Evolutionary conservation across 2,329 filamentous ascomycete genomes (phyloP).

Genomic region (Pestalotiopsis sp.): DNA sequence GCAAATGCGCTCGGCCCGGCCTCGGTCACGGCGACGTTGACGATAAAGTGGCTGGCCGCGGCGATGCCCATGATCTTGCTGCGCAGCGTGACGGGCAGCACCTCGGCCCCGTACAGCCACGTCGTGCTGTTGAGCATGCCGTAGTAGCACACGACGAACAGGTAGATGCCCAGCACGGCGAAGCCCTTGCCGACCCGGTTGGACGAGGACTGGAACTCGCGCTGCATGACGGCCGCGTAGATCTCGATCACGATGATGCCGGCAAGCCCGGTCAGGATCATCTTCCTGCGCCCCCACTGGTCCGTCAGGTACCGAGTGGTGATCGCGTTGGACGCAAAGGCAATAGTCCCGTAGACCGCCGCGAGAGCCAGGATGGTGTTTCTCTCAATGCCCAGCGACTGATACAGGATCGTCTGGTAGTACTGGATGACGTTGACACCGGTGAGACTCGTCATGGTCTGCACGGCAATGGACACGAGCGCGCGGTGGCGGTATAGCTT

Average conservation of each 20-base stretch:
- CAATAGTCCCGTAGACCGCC: slow-evolving; percentile 55
- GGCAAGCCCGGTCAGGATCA: slow-evolving; percentile 55
- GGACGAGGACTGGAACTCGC: slow-evolving; percentile 55
- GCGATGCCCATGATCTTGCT: slow-evolving; percentile 59
- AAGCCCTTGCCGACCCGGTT: slow-evolving; percentile 61
- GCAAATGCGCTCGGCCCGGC: slow-evolving; percentile 58
- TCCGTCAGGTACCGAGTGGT: slow-evolving; percentile 16
- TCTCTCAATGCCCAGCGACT: slow-evolving; percentile 52
- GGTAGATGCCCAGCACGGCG: slow-evolving; percentile 60
- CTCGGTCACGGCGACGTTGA: slow-evolving; percentile 57
- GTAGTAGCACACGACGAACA: slow-evolving; percentile 57
- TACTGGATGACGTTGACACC: slow-evolving; percentile 60
- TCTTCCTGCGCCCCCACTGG: slow-evolving; percentile 38
- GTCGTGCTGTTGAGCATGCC: slow-evolving; percentile 56
- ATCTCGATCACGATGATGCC: slow-evolving; percentile 59
- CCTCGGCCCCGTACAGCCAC: slow-evolving; percentile 58
- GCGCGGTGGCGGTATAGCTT: slow-evolving; percentile 52
- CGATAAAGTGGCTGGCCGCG: slow-evolving; percentile 54
- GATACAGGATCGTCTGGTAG: slow-evolving; percentile 54
- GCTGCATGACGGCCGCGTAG: slow-evolving; percentile 62
- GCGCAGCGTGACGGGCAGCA: slow-evolving; percentile 53
- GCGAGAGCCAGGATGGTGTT: slow-evolving; percentile 55
- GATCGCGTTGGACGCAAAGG: slow-evolving; percentile 41
- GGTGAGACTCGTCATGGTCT: slow-evolving; percentile 59
- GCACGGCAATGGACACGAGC: slow-evolving; percentile 56